phyloP scores from a whole-genome alignment of 129 eudicot genomes.

The Oenanthe sinensis region DNA sequence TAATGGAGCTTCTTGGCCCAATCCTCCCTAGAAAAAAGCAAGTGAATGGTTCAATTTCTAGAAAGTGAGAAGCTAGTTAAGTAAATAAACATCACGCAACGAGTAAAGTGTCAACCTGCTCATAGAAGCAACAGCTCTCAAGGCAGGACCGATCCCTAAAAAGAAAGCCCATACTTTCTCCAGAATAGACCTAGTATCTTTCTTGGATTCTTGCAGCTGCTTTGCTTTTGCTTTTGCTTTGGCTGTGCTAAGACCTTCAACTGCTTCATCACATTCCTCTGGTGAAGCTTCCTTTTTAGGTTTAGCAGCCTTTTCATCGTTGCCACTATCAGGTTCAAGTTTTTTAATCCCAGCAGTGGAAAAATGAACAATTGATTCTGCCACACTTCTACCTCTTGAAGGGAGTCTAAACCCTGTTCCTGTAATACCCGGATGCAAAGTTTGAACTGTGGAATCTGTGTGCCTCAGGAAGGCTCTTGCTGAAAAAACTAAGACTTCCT shows the following conservation, averaged over 20 bases:
- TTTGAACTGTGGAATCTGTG: conserved; percentile 14
- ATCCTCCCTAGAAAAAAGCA: conserved; percentile 32
- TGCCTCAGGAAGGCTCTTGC: conserved; percentile 23
- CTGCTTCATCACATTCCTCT: conserved; percentile 58
- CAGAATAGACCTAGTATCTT: conserved; percentile 21
- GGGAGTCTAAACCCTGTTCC: conserved; percentile 17
- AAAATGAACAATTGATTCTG: conserved; percentile 25
- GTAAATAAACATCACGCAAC: neutral
- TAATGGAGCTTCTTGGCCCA: conserved; percentile 45
- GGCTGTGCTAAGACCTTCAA: conserved; percentile 39
- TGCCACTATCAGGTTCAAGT: conserved; percentile 24
- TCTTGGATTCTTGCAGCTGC: conserved; percentile 31
- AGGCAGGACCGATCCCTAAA: conserved; percentile 36
- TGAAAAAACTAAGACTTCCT: conserved; percentile 15
- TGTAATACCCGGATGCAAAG: conserved; percentile 10
- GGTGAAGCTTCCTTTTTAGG: conserved; percentile 47
- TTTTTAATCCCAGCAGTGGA: conserved; percentile 35
- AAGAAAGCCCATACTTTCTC: conserved; percentile 27
- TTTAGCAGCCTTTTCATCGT: conserved; percentile 28
- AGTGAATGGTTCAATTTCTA: neutral
- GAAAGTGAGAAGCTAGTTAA: neutral
- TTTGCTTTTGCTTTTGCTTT: conserved; percentile 56
- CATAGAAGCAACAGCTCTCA: conserved; percentile 50
- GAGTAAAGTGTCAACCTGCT: conserved; percentile 35
- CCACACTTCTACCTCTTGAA: conserved; percentile 17